phyloP scores from a whole-genome alignment of 2,329 filamentous ascomycete genomes.

The Botryotinia narcissicola region DNA sequence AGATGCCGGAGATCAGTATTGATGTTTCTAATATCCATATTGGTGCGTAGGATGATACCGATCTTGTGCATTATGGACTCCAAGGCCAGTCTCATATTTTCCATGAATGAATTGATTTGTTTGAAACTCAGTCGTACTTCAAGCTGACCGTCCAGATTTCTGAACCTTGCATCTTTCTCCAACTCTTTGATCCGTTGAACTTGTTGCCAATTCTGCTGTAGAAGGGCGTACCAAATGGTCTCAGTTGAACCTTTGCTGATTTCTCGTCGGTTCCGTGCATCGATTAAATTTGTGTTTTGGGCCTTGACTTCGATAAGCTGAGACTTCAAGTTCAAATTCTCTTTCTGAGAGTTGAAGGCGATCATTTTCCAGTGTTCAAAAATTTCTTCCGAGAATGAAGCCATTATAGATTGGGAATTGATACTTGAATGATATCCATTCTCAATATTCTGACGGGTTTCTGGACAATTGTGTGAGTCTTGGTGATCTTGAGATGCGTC shows the following conservation, averaged over 20 bases:
- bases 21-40: neutral
- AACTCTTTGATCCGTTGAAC: neutral
- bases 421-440: neutral
- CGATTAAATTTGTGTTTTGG: slow-evolving; percentile 6
- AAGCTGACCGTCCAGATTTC: neutral
- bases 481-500: neutral
- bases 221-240: neutral
- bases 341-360: neutral
- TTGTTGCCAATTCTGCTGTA: neutral
- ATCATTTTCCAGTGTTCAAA: neutral
- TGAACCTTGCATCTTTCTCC: neutral
- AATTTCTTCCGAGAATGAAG: neutral
- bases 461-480: neutral
- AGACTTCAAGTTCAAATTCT: neutral
- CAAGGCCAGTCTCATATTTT: neutral
- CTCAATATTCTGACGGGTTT: neutral
- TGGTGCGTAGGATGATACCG: neutral
- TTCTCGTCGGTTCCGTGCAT: slow-evolving; percentile 7
- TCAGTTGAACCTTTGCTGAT: neutral
- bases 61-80: slow-evolving; percentile 10
- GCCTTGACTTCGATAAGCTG: neutral
- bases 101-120: neutral
- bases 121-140: neutral
- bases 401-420: neutral
- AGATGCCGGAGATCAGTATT: neutral